Base-by-base conservation (phyloP, 2,329 filamentous ascomycete species). In the Penicillium sp. region DNA sequence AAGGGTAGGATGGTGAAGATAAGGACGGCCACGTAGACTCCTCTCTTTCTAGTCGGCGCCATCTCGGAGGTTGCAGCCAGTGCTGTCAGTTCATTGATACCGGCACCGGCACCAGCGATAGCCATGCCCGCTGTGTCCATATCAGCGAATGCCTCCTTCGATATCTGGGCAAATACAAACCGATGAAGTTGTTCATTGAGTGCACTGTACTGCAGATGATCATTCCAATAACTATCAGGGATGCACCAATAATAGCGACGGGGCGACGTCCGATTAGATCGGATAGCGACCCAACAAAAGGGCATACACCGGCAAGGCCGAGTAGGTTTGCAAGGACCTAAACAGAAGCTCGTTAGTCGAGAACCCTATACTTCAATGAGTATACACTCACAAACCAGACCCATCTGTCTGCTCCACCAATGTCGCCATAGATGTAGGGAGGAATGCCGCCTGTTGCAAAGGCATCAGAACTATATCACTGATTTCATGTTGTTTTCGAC, bases 1-100 rank as follows among this genome's bases (percentile, higher is more conserved):
- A 87, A 87, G 0, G 84, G 85, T 1, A 86, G 59, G 55, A 88
- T 85, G 52, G 82, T 84, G 63, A 86, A 79, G 43, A 87, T 80
- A 14, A 88, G 72, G 0, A 79, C 69, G 12, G 82, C 82, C 25
- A 88, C 81, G 64, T 88, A 88, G 65, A 80, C 80, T 30, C 84
- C 86, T 45, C 87, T 81, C 69, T 88, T 83, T 17, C 81, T 77
- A 19, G 83, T 83, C 1, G 87, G 87, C 0, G 85, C 87, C 57
- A 89, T 78, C 67, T 90, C 87, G 2, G 85, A 84, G 1, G 86
- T 87, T 33, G 81, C 87, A 28, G 87, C 85, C 9, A 90, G 75
- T 5, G 87, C 85, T 6, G 85, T 89, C 33, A 89, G 75, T 69
- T 89, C 86, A 61, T 85, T 86, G 57, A 89, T 80, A 14, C 87